Percentiles rank a stretch among this genome's conserved stretches.
Evolutionary conservation across 257 asterid genomes (phyloP).

Genomic region (Solanum commersonii): DNA sequence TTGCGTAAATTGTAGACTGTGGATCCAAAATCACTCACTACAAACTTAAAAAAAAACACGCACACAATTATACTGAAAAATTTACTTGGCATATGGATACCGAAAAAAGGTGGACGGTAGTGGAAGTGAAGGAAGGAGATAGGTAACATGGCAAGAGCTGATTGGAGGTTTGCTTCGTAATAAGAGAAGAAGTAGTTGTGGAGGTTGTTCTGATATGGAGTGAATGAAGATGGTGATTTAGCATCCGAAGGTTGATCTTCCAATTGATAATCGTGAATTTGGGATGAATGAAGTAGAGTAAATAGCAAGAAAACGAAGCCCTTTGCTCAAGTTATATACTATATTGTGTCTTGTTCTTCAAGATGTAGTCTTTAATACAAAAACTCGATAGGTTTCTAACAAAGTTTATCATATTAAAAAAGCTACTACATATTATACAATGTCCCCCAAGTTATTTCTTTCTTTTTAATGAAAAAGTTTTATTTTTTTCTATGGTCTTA

Average conservation of each 20-base stretch:
- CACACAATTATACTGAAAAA: no score
- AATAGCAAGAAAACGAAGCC: background rate
- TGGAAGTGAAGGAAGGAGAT: no score
- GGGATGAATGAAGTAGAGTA: background rate
- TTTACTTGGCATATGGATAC: no score
- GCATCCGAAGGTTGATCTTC: slow-evolving; percentile 28
- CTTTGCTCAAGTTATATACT: background rate
- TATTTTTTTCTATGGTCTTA: no score
- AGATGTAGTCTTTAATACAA: no score
- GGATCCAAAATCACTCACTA: slow-evolving; percentile 20
- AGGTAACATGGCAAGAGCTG: background rate
- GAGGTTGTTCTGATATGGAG: slow-evolving; percentile 23
- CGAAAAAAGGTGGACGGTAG: no score
- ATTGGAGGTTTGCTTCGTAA: background rate
- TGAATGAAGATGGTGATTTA: slow-evolving; percentile 15
- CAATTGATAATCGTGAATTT: background rate
- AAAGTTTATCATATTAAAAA: no score
- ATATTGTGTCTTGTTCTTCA: no score
- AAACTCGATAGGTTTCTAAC: no score
- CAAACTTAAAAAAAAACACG: background rate
- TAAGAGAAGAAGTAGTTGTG: slow-evolving; percentile 43
- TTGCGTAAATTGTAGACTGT: slow-evolving; percentile 38
- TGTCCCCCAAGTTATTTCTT: no score
- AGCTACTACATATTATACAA: no score
- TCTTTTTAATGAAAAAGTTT: no score